Evolutionary conservation across 2,329 filamentous ascomycete genomes (phyloP).

Genomic region (Curvularia sp.): DNA sequence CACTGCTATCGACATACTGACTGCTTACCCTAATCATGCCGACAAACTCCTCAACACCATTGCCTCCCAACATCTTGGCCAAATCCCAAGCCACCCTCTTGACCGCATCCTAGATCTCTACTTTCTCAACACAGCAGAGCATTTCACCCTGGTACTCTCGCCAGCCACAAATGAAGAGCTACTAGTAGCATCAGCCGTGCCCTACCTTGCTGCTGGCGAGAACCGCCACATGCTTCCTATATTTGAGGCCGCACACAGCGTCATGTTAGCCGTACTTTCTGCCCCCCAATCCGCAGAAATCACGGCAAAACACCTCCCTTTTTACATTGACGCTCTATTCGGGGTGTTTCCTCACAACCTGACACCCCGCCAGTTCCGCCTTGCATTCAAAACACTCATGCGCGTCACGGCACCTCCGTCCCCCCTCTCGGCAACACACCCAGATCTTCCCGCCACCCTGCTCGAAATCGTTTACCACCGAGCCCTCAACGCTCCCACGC

Average conservation of each 20-base stretch:
- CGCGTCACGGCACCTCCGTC: slow-evolving; percentile 83
- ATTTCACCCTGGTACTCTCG: slow-evolving; percentile 75
- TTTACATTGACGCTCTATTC: slow-evolving; percentile 84
- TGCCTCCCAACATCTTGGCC: slow-evolving; percentile 61
- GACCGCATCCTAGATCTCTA: slow-evolving; percentile 81
- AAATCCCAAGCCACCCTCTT: slow-evolving; percentile 69
- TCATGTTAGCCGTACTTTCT: slow-evolving; percentile 79
- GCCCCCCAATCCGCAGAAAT: slow-evolving; percentile 77
- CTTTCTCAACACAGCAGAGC: slow-evolving; percentile 86
- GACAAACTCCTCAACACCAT: slow-evolving; percentile 72
- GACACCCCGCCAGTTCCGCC: slow-evolving; percentile 82
- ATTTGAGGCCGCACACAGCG: slow-evolving; percentile 89
- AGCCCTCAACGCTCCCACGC: slow-evolving; percentile 62
- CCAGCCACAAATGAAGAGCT: slow-evolving; percentile 73
- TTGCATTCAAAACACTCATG: slow-evolving; percentile 86
- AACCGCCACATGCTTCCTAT: slow-evolving; percentile 68
- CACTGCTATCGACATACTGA: slow-evolving; percentile 80
- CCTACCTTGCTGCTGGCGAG: slow-evolving; percentile 71
- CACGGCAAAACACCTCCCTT: slow-evolving; percentile 75
- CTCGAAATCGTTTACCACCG: slow-evolving; percentile 79
- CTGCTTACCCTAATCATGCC: slow-evolving; percentile 71
- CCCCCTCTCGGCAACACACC: slow-evolving; percentile 73
- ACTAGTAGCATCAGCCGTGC: slow-evolving; percentile 74
- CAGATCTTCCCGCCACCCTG: slow-evolving; percentile 78
- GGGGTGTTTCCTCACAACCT: slow-evolving; percentile 79